Evolutionary conservation across 2,329 filamentous ascomycete genomes (phyloP), one percentile per base, ranked within the genome.

Genomic region (Coleophoma crateriformis): DNA sequence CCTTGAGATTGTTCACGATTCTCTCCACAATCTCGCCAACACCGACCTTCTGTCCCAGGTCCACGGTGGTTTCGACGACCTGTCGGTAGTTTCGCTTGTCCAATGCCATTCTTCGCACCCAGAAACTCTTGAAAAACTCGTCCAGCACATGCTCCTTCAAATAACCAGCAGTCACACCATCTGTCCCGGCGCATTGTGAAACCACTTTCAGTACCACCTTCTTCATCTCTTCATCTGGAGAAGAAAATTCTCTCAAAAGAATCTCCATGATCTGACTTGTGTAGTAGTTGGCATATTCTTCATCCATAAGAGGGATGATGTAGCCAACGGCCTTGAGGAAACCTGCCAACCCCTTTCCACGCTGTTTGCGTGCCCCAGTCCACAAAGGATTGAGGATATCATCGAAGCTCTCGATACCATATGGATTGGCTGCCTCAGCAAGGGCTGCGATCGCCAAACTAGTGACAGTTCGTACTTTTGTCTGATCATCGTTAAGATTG

Each of bases 251-350:
- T 61, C 94, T 84, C 32, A 97, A 81, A 13, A 99, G 74, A 62
- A 97, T 97, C 68, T 97, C 94, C 92, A 99, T 97, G 62, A 99
- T 96, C 68, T 99, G 91, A 58, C 85, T 89, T 8, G 94, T 97
- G 65, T 99, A 99, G 72, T 99, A 99, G 67, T 96, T 97, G 70
- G 94, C 92, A 67, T 96, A 97, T 65, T 99, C 94, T 70, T 99
- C 94, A 71, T 99, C 94, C 94, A 99, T 99, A 47, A 99, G 80
- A 4, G 94, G 94, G 55, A 99, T 97, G 64, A 99, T 96, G 67
- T 94, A 97, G 22, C 94, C 94, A 40, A 99, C 92, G 43, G 94
- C 94, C 72, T 99, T 99, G 54, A 99, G 76, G 70, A 96, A 99
- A 13, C 90, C 92, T 20, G 94, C 92, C 41, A 99, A 78, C 61